phyloP scores from a whole-genome alignment of 2,329 filamentous ascomycete species.

The Botrytis byssoidea region DNA sequence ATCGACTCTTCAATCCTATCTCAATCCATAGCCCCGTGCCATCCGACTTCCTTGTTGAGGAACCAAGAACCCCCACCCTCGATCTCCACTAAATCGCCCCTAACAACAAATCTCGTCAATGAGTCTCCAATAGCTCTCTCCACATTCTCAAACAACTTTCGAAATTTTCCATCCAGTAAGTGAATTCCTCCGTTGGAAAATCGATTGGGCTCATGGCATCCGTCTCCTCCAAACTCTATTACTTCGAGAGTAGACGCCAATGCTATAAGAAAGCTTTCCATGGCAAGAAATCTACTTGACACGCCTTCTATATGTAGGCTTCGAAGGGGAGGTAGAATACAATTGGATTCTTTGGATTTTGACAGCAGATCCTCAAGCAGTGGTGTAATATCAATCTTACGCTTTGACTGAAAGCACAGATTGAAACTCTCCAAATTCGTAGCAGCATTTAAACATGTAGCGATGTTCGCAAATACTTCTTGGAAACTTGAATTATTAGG shows the following conservation, averaged over 20 bases:
- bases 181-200: constrained; percentile 46
- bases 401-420: constrained; percentile 28
- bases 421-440: constrained; percentile 24
- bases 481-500: constrained; percentile 3
- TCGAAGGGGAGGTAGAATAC: not conserved
- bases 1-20: not conserved
- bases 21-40: constrained; percentile 9
- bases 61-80: constrained; percentile 29
- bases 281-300: not conserved
- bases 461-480: constrained; percentile 28
- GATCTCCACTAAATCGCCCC: constrained; percentile 42
- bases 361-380: not conserved
- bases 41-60: constrained; percentile 4
- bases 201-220: constrained; percentile 43
- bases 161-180: constrained; percentile 47
- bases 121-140: constrained; percentile 39
- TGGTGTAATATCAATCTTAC: constrained; percentile 5
- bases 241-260: constrained; percentile 40
- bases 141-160: constrained; percentile 45
- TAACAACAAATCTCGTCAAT: constrained; percentile 46
- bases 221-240: constrained; percentile 48
- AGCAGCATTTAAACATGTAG: constrained; percentile 26
- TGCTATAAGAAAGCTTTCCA: not conserved
- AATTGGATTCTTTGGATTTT: not conserved
- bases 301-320: constrained; percentile 11